A percentile compares a stretch with the other conserved stretches of the same genome.
Conservation (phyloP, 257 asterid genomes). For the Penstemon davidsonii region DNA sequence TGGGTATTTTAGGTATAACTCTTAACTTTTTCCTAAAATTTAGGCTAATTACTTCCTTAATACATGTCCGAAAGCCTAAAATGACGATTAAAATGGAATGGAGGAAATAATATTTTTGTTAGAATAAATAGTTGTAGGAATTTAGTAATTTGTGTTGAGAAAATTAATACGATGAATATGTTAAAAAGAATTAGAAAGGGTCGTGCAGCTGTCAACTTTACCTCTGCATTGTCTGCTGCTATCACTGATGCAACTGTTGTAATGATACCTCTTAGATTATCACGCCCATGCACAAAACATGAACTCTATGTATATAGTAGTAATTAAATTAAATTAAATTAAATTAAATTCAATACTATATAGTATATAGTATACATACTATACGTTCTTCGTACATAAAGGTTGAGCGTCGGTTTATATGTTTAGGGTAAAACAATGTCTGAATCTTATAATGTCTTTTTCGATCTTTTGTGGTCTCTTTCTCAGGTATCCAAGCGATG, state of each 20-base stretch:
- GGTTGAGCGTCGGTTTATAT: conserved; percentile 40
- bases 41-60: no score
- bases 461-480: conserved; percentile 52
- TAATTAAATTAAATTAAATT: no score
- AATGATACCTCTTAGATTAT: conserved; percentile 51
- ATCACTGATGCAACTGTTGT: conserved; percentile 32
- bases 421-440: conserved; percentile 32
- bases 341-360: no score
- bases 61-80: no score
- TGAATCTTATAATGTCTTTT: conserved; percentile 53
- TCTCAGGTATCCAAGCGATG: conserved; percentile 99
- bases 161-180: conserved; percentile 8
- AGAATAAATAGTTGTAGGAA: no score
- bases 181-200: conserved; percentile 20
- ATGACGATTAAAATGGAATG: no score
- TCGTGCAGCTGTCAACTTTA: conserved; percentile 45
- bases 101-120: no score
- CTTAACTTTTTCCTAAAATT: no score
- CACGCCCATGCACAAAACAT: conserved; percentile 51
- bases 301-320: not conserved
- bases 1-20: no score
- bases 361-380: not conserved
- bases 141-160: not conserved
- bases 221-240: conserved; percentile 33
- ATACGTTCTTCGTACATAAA: conserved; percentile 19